Base-by-base conservation (phyloP, 805 yeast species). In the Saturnispora gosingensis region DNA sequence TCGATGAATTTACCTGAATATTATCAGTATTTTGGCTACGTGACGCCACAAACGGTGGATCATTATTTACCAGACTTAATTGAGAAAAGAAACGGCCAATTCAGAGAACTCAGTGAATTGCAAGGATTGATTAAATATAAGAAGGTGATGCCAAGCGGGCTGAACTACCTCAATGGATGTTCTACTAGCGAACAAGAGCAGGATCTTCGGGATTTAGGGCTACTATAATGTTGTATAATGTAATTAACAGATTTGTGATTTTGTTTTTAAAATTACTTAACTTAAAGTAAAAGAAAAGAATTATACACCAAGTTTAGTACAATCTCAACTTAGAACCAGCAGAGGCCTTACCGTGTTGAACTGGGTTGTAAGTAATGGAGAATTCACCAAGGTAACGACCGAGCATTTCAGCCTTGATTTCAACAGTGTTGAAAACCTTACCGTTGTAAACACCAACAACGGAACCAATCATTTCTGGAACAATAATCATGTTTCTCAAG, bases 321-420 rank as follows among this genome's bases (percentile, higher is more conserved):
- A 67, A 66, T 62, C 59, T 67, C 61, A 67, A 64, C 61, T 66
- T 66, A 45, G 70, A 62, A 64, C 70, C 71, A 54, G 64, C 59
- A 56, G 70, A 60, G 54, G 69, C 62, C 62, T 67, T 67, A 85
- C 97, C 97, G 83, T 95, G 99, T 83, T 95, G 88, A 74, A 91
- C 97, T 73, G 99, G 99, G 76, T 96, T 87, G 83, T 93, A 93
- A 69, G 99, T 81, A 78, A 93, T 93, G 71, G 99, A 91, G 88
- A 93, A 93, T 82, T 93, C 99, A 81, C 97, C 99, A 70, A 93
- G 87, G 95, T 93, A 93, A 86, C 91, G 97, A 74, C 99, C 98
- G 73, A 91, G 90, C 99, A 93, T 93, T 82, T 93, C 99, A 71
- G 99, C 97, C 77, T 81, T 89, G 78, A 93, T 80, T 78, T 93